Base-by-base conservation (phyloP, 192 early-diverging fungal species). In the Phlyctochytrium arcticum region DNA sequence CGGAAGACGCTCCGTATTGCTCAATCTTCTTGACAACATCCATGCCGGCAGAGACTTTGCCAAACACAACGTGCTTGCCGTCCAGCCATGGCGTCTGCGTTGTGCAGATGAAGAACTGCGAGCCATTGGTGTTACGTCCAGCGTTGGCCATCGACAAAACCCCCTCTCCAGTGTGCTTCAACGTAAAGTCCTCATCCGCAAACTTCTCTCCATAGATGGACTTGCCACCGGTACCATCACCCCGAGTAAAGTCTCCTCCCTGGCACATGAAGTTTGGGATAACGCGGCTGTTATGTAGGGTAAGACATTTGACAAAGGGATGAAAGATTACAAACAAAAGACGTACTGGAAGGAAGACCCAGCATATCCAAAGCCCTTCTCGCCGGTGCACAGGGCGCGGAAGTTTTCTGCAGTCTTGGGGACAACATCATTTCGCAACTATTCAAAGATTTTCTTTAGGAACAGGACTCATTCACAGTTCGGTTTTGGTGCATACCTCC, bases 101-200 rank as follows among this genome's bases (percentile, higher is more conserved):
- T 24, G 93, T 95, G 55, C 89, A 90, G 69, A 98, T 89, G 75
- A 96, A 95, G 83, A 97, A 96, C 85, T 94, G 92, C 34, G 86
- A 88, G 6, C 88, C 88, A 68, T 90, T 89, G 54, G 86, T 88
- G 71, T 84, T 79, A 10, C 66, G 64, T 7, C 83, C 81, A 54
- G 82, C 82, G 63, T 84, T 84, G 49, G 82, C 80, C 80, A 81
- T 81, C 68, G 76, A 79, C 27, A 81, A 66, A 42, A 81, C 49
- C 31, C 79, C 79, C 51, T 80, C 77, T 39, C 82, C 84, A 62
- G 84, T 79, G 77, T 87, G 87, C 71, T 88, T 90, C 58, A 94
- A 79, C 36, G 78, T 85, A 78, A 96, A 96, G 81, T 91, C 93
- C 78, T 94, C 48, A 72, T 97, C 94, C 49, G 75, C 81, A 67